These are phyloP conservation scores for Sugiyamaella marilandica DNA, from an alignment of 805 yeast species.

Conservation along the genomic window DNA sequence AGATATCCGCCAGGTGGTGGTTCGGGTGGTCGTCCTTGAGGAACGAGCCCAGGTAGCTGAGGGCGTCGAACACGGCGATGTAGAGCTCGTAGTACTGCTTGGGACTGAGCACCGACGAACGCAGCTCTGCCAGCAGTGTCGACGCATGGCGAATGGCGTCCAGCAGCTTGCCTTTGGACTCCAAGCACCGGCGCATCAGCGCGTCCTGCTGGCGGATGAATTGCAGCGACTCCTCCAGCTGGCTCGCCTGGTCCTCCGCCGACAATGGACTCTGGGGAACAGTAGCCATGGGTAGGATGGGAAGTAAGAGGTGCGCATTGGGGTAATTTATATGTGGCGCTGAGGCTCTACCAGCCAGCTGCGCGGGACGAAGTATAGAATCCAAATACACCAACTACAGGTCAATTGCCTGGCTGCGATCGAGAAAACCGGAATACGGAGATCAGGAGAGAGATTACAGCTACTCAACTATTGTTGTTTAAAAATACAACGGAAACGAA, in stretches of 20 bases:
- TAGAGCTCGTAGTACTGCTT: slow-evolving; percentile 92
- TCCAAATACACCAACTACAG: no score
- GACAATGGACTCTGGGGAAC: background rate
- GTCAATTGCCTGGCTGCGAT: no score
- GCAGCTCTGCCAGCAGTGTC: slow-evolving; percentile 70
- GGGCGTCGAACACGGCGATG: slow-evolving; percentile 75
- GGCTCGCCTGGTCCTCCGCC: slow-evolving; percentile 10
- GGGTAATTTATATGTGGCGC: no score
- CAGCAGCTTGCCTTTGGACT: slow-evolving; percentile 64
- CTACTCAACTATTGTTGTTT: no score
- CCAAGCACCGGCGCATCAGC: slow-evolving; percentile 72
- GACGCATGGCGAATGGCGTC: slow-evolving; percentile 87
- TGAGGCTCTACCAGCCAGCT: no score
- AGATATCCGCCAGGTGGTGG: slow-evolving; percentile 78
- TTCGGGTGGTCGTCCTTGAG: slow-evolving; percentile 63
- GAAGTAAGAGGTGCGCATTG: no score
- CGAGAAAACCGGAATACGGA: no score
- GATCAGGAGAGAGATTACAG: no score
- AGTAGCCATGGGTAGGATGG: background rate
- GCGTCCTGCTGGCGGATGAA: slow-evolving; percentile 65
- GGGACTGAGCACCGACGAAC: slow-evolving; percentile 73
- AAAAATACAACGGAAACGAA: no score
- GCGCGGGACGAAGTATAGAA: no score
- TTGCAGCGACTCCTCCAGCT: slow-evolving; percentile 43
- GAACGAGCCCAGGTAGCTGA: slow-evolving; percentile 61